These are phyloP conservation scores for Pistacia integerrima DNA, from an alignment of 345 rosid genomes.

Conservation along the genomic window DNA sequence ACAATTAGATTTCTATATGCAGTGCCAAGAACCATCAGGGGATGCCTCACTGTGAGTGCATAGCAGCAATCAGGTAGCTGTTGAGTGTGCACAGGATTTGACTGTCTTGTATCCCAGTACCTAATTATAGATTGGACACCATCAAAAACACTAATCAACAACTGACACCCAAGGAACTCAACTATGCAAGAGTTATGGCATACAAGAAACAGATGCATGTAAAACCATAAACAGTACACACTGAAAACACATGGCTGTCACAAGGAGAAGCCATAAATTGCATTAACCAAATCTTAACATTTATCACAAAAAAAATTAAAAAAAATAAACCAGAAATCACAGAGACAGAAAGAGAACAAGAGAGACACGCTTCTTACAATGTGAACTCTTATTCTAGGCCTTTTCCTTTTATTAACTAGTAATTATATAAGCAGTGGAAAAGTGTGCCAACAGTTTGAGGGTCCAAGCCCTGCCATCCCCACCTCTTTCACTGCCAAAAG, in stretches of 20 bases:
- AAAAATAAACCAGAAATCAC: background rate
- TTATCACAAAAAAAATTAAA: background rate
- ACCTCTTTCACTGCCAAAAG: background rate
- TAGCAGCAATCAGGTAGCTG: slow-evolving; percentile 95
- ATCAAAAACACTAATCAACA: background rate
- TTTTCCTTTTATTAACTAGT: background rate
- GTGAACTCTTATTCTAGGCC: background rate
- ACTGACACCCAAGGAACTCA: background rate
- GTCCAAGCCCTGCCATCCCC: background rate
- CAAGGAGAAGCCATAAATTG: background rate
- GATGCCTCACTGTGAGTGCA: slow-evolving; percentile 78
- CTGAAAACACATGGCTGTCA: background rate
- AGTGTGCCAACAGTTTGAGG: background rate
- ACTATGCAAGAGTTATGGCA: background rate
- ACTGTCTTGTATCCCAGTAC: slow-evolving; percentile 94
- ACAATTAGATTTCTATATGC: slow-evolving; percentile 91
- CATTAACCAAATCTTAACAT: background rate
- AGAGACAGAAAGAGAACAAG: background rate
- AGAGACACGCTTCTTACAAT: too few species aligned
- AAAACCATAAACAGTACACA: background rate
- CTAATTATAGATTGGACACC: slow-evolving; percentile 36
- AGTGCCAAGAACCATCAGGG: slow-evolving; percentile 96
- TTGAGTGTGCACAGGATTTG: slow-evolving; percentile 87
- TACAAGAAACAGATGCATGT: background rate
- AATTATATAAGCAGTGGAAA: background rate